Evolutionary conservation across 2,329 filamentous ascomycete species (phyloP).

Genomic region (Colletotrichum tropicicola): DNA sequence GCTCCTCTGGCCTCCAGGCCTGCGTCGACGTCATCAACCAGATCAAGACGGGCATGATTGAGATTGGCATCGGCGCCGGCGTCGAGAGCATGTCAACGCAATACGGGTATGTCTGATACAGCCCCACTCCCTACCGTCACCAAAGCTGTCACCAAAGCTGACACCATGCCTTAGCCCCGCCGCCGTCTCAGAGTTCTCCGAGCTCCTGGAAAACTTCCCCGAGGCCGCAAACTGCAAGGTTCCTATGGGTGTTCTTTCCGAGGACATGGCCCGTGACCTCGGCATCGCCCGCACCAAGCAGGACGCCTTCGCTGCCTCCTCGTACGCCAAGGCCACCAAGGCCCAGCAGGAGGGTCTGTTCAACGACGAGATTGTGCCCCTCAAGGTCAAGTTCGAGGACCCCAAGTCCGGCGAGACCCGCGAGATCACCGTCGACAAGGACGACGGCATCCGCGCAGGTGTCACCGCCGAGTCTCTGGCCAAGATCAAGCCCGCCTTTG

Average conservation of each 20-base stretch:
- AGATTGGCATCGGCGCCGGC: constrained; percentile 91
- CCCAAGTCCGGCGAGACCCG: constrained; percentile 89
- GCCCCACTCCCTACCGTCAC: not conserved
- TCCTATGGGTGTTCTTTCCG: constrained; percentile 92
- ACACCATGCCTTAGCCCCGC: constrained; percentile 63
- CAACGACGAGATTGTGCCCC: constrained; percentile 87
- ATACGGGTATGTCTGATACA: constrained; percentile 74
- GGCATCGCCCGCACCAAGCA: constrained; percentile 76
- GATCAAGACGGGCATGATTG: constrained; percentile 91
- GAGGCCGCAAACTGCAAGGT: constrained; percentile 97
- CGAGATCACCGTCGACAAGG: constrained; percentile 82
- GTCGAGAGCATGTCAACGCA: constrained; percentile 96
- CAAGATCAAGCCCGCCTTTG: constrained; percentile 92
- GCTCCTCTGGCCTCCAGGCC: constrained; percentile 91
- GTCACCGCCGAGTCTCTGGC: constrained; percentile 88
- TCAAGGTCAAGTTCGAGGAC: constrained; percentile 88
- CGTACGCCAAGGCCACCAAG: constrained; percentile 88
- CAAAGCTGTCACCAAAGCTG: not conserved
- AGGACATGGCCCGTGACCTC: constrained; percentile 92
- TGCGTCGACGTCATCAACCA: constrained; percentile 95
- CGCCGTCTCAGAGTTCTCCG: constrained; percentile 93
- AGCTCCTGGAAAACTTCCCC: constrained; percentile 81
- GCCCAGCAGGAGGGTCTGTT: constrained; percentile 93
- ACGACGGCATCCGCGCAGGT: constrained; percentile 87
- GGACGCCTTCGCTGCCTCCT: constrained; percentile 92